Base-by-base conservation (phyloP, 306 rosid genomes). In the Senna tora region DNA sequence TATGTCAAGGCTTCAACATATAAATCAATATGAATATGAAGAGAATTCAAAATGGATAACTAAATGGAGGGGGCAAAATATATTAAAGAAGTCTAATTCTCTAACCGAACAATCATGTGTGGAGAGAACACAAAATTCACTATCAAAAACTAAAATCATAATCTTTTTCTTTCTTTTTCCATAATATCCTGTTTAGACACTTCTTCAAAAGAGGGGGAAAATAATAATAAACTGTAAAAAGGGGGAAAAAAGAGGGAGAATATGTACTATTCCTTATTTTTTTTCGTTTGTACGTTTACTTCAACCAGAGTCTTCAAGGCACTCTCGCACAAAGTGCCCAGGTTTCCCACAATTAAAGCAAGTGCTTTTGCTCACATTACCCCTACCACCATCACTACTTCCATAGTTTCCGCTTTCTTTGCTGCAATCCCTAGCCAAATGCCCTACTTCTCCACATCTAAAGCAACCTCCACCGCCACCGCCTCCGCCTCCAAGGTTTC, bases 251-350 rank as follows among this genome's bases (percentile, higher is more conserved):
- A 65, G 49, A 42, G 34, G 71, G 77, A 80, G 79, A 80, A 42
- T 82, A 87, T 86, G 79, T 89, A 87, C 89, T 83, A 84, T 73
- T 82, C 83, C 73, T 78, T 92, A 87, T 80, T 80, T 71, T 71
- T 75, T 4, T 49, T 52, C 16, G 45, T 69, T 25, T 19, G 64
- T 17, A 11, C 9, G 14, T 75, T 21, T 43, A 12, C 55, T 20
- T 79, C 78, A 80, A 13, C 74, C 85, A 65, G 88, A 58, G 2
- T 77, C 81, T 5, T 78, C 81, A 9, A 85, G 69, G 63, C 98
- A 92, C 33, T 92, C 98, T 76, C 84, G 88, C 0, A 96, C 96
- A 76, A 90, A 81, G 76, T 89, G 96, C 13, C 92, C 92, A 9
- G 86, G 79, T 77, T 87, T 83, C 74, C 97, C 97, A 68, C 97